Evolutionary conservation across 352 stramenopile genomes (phyloP), one percentile per base, ranked within the genome.

Genomic region (Achlya hypogyna): DNA sequence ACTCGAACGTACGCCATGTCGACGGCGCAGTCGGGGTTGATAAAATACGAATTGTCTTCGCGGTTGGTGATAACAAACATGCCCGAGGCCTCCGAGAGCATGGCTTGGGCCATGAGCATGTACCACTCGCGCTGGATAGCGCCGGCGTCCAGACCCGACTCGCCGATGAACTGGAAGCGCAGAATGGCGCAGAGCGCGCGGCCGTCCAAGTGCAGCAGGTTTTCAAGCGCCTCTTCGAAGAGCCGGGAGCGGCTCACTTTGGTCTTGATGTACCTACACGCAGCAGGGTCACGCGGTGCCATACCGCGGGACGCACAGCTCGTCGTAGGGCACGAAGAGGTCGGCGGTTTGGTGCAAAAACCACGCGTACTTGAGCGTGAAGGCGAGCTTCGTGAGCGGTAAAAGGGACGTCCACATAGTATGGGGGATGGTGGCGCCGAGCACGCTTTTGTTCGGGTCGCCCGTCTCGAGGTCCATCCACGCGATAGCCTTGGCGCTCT

Each of bases 281-380:
- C 22, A 49, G 22, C 18, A n/a, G n/a, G 22, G 18, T 56, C 25
- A 56, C 16, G 31, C 25, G 16, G 6, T 54, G 23, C 23, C 16
- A 54, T 54, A 16, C 16, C 23, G 23, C 49, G 25, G 10, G 2
- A 94, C 87, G 23, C 81, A 83, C 5, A 84, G 81, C 75, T 91
- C 81, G 59, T 91, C 80, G 79, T 84, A 92, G 56, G 78, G 79
- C 43, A 79, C 75, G 31, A 92, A 18, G 42, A 92, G 47, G 5
- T 71, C 74, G 27, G 74, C 74, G 77, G 88, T 88, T 32, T 82
- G 75, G 43, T 91, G 80, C 9, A 94, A 65, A 63, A 94, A 94
- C 85, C 85, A 94, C 53, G 82, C 71, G 69, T 89, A 92, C 63
- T 94, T 94, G 42, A 81, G 78, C 20, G 79, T 78, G 69, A 94